A percentile compares a stretch with the other conserved stretches of the same genome.
These are phyloP conservation scores for Neurospora terricola DNA, from an alignment of 495 filamentous ascomycete genomes.

Conservation along the genomic window DNA sequence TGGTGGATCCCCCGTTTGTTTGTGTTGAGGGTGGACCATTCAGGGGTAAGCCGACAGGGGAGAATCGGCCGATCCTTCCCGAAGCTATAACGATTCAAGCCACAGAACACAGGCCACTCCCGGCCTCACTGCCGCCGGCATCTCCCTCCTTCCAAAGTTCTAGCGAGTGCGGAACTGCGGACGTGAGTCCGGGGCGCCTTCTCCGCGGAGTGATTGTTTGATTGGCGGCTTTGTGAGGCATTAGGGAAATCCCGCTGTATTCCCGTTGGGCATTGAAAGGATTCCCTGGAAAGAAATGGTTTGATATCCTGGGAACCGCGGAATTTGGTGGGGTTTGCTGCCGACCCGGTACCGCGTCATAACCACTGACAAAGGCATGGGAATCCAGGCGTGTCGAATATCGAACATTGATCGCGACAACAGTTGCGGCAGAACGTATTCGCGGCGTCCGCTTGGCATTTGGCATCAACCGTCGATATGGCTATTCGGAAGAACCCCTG, in stretches of 20 bases:
- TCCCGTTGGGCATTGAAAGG: no score
- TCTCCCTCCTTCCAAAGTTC: background rate
- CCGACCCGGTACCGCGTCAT: no score
- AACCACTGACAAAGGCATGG: no score
- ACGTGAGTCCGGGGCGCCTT: background rate
- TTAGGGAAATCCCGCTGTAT: no score
- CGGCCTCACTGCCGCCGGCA: background rate
- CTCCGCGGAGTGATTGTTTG: background rate
- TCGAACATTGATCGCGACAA: no score
- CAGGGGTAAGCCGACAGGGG: background rate
- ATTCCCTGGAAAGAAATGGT: no score
- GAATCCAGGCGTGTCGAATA: no score
- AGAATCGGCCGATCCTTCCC: background rate
- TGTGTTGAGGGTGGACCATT: background rate
- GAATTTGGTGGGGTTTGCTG: no score
- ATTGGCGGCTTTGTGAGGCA: no score
- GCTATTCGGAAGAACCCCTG: background rate
- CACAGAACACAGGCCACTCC: background rate
- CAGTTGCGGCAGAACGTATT: no score
- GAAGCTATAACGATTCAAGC: background rate
- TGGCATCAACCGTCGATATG: background rate
- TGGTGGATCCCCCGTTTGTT: background rate
- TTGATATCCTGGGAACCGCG: no score
- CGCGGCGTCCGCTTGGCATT: no score
- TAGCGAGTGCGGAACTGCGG: background rate